Evolutionary conservation across 176 grass and related monocot genomes (phyloP), one percentile per base, ranked within the genome.

Genomic region (Zoysia japonica): DNA sequence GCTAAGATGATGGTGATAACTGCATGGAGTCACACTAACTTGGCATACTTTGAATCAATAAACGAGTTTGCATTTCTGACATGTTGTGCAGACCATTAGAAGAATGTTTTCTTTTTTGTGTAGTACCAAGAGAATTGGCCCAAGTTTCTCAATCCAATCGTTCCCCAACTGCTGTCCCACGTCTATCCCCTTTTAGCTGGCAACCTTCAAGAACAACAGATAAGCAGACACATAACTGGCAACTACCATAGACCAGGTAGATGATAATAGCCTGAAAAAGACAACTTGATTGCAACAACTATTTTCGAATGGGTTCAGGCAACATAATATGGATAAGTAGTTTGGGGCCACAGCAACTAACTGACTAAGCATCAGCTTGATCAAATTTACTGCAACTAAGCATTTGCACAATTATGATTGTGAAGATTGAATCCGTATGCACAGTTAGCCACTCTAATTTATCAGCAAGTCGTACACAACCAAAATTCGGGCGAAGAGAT

Each of bases 281-380:
- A 28, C 0, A 8, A 60, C n/a, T 28, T 78, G 87, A 66, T 70
- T 59, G 61, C 19, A 68, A 82, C 5, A 20, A 77, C 16, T 82
- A 43, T 74, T 70, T 28, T 70, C 35, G 17, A 56, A 57, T 37
- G 49, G 0, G 13, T 57, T 42, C 15, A 20, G 49, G 36, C 56
- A 69, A 15, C 52, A 43, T 67, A 48, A 77, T 50, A 28, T 36
- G 6, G 69, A 66, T 42, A 52, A 60, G 67, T 45, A 28, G 57
- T 14, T 65, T 51, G 43, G 17, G 44, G 19, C 67, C 20, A 71
- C 43, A 44, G 35, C 47, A 65, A 51, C 69, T 53, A 37, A 9
- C 42, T 56, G 57, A 51, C 69, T 53, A 37, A 9, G 39, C 4
- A 8, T 78, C 50, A 9, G 59, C 17, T 28, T 16, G 76, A 47